phyloP scores from a whole-genome alignment of 129 eudicot species.

The Glebionis coronaria region DNA sequence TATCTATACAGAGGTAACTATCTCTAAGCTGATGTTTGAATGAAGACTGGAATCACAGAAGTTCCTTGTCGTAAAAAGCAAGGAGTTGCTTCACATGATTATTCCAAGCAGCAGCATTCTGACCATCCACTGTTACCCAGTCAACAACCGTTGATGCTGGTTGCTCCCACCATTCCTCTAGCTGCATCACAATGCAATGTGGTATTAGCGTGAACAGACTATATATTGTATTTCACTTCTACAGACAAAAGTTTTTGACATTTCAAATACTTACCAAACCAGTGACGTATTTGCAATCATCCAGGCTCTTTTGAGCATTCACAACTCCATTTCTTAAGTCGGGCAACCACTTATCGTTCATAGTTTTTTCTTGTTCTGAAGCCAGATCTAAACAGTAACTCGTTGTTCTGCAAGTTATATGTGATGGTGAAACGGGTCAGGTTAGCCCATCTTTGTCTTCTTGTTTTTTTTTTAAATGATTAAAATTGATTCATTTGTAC shows the following conservation, averaged over 20 bases:
- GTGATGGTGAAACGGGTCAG: not conserved
- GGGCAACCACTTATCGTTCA: slow-evolving; percentile 78
- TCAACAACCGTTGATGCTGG: slow-evolving; percentile 98
- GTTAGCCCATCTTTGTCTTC: not conserved
- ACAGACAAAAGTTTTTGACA: not conserved
- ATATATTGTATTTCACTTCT: not conserved
- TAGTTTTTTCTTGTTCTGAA: slow-evolving; percentile 85
- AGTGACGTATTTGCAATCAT: slow-evolving; percentile 86
- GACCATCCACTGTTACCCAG: slow-evolving; percentile 95
- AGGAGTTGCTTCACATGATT: slow-evolving; percentile 96
- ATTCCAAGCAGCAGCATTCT: slow-evolving; percentile 88
- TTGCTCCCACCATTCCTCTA: slow-evolving; percentile 99
- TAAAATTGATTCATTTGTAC: slow-evolving; percentile 26
- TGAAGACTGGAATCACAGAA: slow-evolving; percentile 31
- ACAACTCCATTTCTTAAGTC: slow-evolving; percentile 62
- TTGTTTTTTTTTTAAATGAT: not conserved
- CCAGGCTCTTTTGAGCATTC: slow-evolving; percentile 80
- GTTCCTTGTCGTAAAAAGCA: slow-evolving; percentile 80
- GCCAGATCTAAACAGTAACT: slow-evolving; percentile 82
- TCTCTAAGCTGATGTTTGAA: slow-evolving; percentile 3
- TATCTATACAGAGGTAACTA: slow-evolving; percentile 23
- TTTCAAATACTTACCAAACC: slow-evolving; percentile 74
- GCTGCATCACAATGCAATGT: slow-evolving; percentile 45
- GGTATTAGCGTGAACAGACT: not conserved
- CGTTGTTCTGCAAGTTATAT: slow-evolving; percentile 60